These are phyloP conservation scores for Spergularia marina DNA, from an alignment of 148 eudicot species.

Conservation along the genomic window DNA sequence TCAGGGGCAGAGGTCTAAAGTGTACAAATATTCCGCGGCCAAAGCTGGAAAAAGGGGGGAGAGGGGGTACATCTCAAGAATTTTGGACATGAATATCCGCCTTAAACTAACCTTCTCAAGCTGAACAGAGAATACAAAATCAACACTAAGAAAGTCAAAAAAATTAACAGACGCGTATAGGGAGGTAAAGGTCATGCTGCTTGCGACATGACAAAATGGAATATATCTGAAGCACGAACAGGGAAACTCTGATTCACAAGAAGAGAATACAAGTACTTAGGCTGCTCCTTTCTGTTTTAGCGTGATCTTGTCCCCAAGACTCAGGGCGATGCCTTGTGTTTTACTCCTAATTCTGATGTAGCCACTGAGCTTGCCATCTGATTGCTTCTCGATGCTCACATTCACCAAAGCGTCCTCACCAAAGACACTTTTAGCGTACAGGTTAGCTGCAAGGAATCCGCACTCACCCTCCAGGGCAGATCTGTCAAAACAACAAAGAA, in stretches of 20 bases:
- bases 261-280: constrained; percentile 11
- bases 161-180: constrained; percentile 11
- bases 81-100: constrained; percentile 22
- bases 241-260: constrained; percentile 30
- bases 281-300: constrained; percentile 56
- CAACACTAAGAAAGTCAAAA: constrained; percentile 20
- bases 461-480: constrained; percentile 95
- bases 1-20: constrained; percentile 29
- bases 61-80: constrained; percentile 21
- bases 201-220: constrained; percentile 25
- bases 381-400: constrained; percentile 79
- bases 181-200: constrained; percentile 22
- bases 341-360: constrained; percentile 92
- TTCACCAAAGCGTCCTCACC: constrained; percentile 95
- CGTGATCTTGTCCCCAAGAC: constrained; percentile 96
- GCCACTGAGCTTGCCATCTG: constrained; percentile 82
- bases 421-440: constrained; percentile 91
- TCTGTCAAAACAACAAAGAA: constrained; percentile 32
- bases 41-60: constrained; percentile 6
- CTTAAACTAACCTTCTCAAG: constrained; percentile 29
- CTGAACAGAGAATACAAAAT: constrained; percentile 14
- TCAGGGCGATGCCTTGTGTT: constrained; percentile 82
- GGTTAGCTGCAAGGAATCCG: constrained; percentile 87
- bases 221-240: constrained; percentile 31
- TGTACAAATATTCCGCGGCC: constrained; percentile 26